Percentiles rank a stretch among this genome's conserved stretches.
Evolutionary conservation across 2,329 filamentous ascomycete genomes (phyloP).

Genomic region (Fusarium sp.): DNA sequence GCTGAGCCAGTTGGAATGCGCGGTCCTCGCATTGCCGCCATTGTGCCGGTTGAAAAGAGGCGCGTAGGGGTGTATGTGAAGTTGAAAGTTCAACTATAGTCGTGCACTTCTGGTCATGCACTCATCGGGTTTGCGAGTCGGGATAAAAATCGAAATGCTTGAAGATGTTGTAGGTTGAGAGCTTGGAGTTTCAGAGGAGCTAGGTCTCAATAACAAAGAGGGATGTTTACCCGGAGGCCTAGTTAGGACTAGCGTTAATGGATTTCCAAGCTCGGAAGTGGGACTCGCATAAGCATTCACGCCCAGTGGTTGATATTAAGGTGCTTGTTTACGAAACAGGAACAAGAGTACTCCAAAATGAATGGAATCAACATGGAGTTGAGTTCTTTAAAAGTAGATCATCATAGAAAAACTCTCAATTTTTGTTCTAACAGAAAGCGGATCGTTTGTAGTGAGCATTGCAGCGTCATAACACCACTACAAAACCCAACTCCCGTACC

Average conservation of each 20-base stretch:
- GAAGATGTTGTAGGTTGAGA: slow-evolving; percentile 39
- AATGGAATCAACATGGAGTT: neutral
- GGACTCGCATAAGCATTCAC: slow-evolving; percentile 33
- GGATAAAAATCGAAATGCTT: slow-evolving; percentile 29
- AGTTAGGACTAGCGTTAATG: slow-evolving; percentile 22
- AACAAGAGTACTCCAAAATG: neutral
- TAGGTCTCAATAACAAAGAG: slow-evolving; percentile 42
- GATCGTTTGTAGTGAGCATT: neutral
- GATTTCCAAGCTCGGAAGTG: slow-evolving; percentile 24
- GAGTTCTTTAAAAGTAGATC: too few relatives aligned
- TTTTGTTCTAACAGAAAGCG: too few relatives aligned
- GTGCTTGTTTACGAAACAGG: slow-evolving; percentile 19
- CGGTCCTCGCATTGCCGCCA: slow-evolving; percentile 67
- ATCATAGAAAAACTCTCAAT: too few relatives aligned
- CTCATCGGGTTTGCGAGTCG: slow-evolving; percentile 39
- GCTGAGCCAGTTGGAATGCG: slow-evolving; percentile 82
- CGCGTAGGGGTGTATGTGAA: slow-evolving; percentile 14
- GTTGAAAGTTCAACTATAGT: slow-evolving; percentile 35
- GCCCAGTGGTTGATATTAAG: slow-evolving; percentile 41
- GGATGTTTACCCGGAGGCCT: slow-evolving; percentile 29
- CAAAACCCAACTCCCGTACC: slow-evolving; percentile 9
- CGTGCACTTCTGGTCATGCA: slow-evolving; percentile 40
- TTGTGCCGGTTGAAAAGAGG: slow-evolving; percentile 45
- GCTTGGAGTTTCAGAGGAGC: slow-evolving; percentile 38
- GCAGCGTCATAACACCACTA: neutral